Evolutionary conservation across 2,329 filamentous ascomycete species (phyloP).

Genomic region (Colletotrichum filicis): DNA sequence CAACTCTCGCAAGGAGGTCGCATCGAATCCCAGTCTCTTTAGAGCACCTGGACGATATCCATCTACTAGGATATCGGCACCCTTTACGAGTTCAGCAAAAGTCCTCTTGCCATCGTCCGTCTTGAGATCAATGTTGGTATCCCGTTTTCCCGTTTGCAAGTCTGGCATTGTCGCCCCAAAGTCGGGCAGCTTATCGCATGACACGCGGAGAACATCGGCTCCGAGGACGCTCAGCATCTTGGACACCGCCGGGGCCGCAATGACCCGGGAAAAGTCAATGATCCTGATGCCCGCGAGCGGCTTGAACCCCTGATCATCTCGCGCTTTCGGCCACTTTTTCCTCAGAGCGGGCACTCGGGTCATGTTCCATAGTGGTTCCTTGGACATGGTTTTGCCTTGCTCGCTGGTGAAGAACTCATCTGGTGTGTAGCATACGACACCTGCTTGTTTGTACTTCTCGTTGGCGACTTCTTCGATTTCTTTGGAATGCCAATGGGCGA

Average conservation of each 20-base stretch:
- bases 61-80: conserved; percentile 48
- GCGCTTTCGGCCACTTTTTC: conserved; percentile 38
- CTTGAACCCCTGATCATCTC: conserved; percentile 36
- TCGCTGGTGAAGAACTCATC: conserved; percentile 45
- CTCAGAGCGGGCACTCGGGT: conserved; percentile 4
- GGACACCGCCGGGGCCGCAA: conserved; percentile 44
- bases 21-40: conserved; percentile 44
- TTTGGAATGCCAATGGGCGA: conserved; percentile 40
- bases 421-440: conserved; percentile 44
- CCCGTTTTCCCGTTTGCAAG: conserved; percentile 47
- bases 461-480: conserved; percentile 46
- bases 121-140: conserved; percentile 45
- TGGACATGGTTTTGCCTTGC: conserved; percentile 40
- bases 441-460: conserved; percentile 46
- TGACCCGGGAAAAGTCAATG: conserved; percentile 43
- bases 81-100: conserved; percentile 40
- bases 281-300: conserved; percentile 47
- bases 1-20: conserved; percentile 25
- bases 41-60: conserved; percentile 47
- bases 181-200: conserved; percentile 43
- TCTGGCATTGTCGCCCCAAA: conserved; percentile 44
- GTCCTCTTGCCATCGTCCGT: conserved; percentile 39
- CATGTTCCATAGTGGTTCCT: conserved; percentile 40
- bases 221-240: conserved; percentile 45
- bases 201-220: conserved; percentile 40